Evolutionary conservation across 2,329 filamentous ascomycete species (phyloP).

Genomic region (Leptographium procerum): DNA sequence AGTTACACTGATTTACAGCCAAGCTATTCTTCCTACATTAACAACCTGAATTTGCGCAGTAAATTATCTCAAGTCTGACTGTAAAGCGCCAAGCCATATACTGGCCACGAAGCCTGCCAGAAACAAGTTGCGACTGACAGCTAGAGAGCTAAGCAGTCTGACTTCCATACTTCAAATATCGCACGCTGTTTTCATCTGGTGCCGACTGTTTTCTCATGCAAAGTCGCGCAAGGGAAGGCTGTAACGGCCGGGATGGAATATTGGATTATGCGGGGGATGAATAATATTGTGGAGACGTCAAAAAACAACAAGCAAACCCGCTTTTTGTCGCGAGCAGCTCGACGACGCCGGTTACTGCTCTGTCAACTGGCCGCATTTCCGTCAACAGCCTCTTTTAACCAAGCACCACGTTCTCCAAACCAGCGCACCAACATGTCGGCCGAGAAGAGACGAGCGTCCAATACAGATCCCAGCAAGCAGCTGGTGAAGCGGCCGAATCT

Average conservation of each 20-base stretch:
- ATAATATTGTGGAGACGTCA: neutral
- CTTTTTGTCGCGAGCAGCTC: neutral
- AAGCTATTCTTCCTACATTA: too few species aligned
- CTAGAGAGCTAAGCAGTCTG: too few species aligned
- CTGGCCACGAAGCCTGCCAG: too few species aligned
- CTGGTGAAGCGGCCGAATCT: slow-evolving; percentile 83
- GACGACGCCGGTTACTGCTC: neutral
- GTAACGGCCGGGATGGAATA: slow-evolving; percentile 5
- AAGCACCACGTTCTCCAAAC: neutral
- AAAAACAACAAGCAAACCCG: neutral
- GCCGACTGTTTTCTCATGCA: neutral
- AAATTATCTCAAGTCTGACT: neutral
- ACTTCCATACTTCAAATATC: too few species aligned
- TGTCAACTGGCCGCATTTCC: neutral
- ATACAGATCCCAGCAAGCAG: slow-evolving; percentile 63
- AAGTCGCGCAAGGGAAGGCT: neutral
- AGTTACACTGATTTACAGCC: too few species aligned
- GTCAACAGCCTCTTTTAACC: neutral
- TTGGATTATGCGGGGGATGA: slow-evolving; percentile 7
- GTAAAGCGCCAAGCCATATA: neutral
- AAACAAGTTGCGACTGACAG: too few species aligned
- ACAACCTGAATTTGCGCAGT: too few species aligned
- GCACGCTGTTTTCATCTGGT: neutral
- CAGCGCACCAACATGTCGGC: slow-evolving; percentile 55
- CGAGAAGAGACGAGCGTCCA: slow-evolving; percentile 84